Percentiles rank a stretch among this genome's conserved stretches.
phyloP scores from a whole-genome alignment of 148 eudicot genomes.

The Rhododendron ovatum region DNA sequence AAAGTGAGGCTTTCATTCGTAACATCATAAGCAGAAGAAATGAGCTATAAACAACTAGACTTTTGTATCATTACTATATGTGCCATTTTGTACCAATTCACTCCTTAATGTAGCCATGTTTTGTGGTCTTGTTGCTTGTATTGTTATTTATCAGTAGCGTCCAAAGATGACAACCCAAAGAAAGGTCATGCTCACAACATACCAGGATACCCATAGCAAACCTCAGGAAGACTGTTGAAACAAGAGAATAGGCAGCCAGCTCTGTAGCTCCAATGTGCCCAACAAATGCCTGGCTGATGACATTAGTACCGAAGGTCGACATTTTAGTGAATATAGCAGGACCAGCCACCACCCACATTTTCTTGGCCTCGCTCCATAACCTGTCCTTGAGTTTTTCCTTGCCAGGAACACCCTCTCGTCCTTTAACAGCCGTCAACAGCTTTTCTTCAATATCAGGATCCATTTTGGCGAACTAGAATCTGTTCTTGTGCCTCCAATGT shows the following conservation, averaged over 20 bases:
- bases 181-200: background rate
- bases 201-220: conserved; percentile 45
- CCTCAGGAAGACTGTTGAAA: conserved; percentile 25
- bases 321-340: conserved; percentile 39
- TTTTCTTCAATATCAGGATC: conserved; percentile 1
- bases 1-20: background rate
- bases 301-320: conserved; percentile 28
- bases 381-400: conserved; percentile 16
- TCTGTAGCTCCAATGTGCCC: conserved; percentile 42
- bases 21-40: background rate
- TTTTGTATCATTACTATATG: background rate
- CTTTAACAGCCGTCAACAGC: background rate
- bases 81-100: background rate
- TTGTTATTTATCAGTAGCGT: background rate
- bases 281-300: conserved; percentile 37
- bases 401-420: background rate
- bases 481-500: background rate
- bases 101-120: background rate
- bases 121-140: background rate
- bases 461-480: background rate
- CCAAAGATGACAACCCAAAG: background rate
- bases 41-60: background rate
- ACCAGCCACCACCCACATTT: conserved; percentile 38
- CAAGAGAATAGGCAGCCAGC: conserved; percentile 44
- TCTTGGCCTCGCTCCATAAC: conserved; percentile 33